These are phyloP conservation scores for Wickerhamomyces canadensis DNA, from an alignment of 805 yeast genomes.

Conservation along the genomic window DNA sequence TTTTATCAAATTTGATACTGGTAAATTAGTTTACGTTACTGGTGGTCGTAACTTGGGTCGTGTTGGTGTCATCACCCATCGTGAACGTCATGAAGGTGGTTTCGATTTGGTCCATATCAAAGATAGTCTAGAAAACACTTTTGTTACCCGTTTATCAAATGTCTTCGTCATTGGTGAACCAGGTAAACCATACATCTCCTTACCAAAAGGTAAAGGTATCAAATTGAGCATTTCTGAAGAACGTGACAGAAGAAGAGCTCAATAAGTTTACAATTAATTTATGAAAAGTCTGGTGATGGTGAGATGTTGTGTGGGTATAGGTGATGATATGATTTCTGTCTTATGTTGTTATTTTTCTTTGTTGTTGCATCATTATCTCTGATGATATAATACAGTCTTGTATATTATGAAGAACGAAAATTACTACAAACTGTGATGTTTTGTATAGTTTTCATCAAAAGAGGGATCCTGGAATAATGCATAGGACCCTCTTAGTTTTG, in stretches of 20 bases:
- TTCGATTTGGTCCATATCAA: slow-evolving; percentile 96
- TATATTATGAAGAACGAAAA: neutral
- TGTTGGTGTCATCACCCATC: slow-evolving; percentile 92
- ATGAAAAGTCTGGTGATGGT: neutral
- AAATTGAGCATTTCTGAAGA: slow-evolving; percentile 93
- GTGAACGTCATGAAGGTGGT: slow-evolving; percentile 98
- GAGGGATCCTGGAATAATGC: no score
- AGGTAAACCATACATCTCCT: slow-evolving; percentile 87
- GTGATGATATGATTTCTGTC: slow-evolving; percentile 1
- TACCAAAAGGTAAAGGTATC: slow-evolving; percentile 99
- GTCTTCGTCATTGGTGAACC: slow-evolving; percentile 95
- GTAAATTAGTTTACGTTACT: slow-evolving; percentile 86
- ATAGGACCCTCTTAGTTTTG: no score
- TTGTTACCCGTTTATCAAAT: slow-evolving; percentile 91
- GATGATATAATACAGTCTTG: slow-evolving; percentile 12
- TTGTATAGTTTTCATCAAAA: slow-evolving; percentile 1
- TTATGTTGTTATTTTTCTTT: slow-evolving; percentile 10
- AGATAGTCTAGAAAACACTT: slow-evolving; percentile 91
- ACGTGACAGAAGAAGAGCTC: slow-evolving; percentile 97
- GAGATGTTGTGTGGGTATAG: neutral
- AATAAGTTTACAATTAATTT: slow-evolving; percentile 18
- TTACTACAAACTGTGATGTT: slow-evolving; percentile 8
- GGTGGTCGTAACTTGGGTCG: slow-evolving; percentile 99
- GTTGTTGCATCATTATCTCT: slow-evolving; percentile 22
- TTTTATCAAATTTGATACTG: slow-evolving; percentile 88